Conservation (phyloP, 179 eudicot genomes). For the Spergularia azorica region DNA sequence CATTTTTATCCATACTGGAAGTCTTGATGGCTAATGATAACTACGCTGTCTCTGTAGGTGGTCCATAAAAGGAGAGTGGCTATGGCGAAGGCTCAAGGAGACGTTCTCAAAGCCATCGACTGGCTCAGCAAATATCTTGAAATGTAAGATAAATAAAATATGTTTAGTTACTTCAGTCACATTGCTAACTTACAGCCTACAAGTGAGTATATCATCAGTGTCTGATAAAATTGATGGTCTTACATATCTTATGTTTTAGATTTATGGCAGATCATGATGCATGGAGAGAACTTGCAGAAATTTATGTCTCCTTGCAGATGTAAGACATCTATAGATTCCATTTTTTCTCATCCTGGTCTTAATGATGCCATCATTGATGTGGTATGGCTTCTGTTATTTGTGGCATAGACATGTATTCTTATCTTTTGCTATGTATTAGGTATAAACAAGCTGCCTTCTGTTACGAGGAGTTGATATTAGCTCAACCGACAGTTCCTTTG, state of each 20-base stretch:
- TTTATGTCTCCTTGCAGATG: slow-evolving; percentile 90
- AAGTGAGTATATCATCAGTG: neutral
- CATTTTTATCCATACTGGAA: neutral
- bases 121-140: slow-evolving; percentile 76
- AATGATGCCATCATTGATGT: neutral
- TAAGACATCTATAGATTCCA: slow-evolving; percentile 33
- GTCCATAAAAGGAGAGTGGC: slow-evolving; percentile 84
- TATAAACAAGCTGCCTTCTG: slow-evolving; percentile 99
- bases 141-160: slow-evolving; percentile 53
- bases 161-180: too few species aligned
- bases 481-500: slow-evolving; percentile 81
- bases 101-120: slow-evolving; percentile 71
- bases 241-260: slow-evolving; percentile 41
- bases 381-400: neutral
- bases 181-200: neutral
- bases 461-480: slow-evolving; percentile 85
- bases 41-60: slow-evolving; percentile 42
- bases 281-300: slow-evolving; percentile 97
- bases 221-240: neutral
- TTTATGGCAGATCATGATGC: slow-evolving; percentile 99
- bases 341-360: neutral
- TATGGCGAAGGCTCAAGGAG: slow-evolving; percentile 89
- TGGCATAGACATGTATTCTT: neutral
- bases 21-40: neutral
- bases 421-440: slow-evolving; percentile 45